Evolutionary conservation across 768 basidiomycete genomes (phyloP).

Genomic region (Cubamyces sp.): DNA sequence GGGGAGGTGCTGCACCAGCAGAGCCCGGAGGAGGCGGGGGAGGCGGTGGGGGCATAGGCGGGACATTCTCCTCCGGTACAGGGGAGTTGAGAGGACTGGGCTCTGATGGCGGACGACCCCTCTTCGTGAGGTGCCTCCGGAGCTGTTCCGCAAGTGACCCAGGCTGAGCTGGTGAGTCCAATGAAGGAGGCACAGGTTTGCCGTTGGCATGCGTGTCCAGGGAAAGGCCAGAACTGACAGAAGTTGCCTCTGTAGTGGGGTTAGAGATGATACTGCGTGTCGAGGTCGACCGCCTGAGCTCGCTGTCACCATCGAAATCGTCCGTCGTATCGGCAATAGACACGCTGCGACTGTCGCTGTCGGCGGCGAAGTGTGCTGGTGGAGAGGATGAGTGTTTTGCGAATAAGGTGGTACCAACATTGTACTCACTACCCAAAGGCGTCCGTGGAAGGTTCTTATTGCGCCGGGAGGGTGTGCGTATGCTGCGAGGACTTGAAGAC

Average conservation of each 20-base stretch:
- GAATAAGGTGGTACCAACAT: not conserved
- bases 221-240: constrained; percentile 51
- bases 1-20: constrained; percentile 32
- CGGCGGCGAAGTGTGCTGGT: constrained; percentile 26
- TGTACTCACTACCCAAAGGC: constrained; percentile 19
- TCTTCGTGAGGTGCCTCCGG: constrained; percentile 56
- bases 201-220: constrained; percentile 39
- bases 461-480: constrained; percentile 58
- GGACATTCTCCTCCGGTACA: constrained; percentile 44
- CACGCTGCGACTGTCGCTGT: constrained; percentile 19
- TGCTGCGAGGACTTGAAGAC: constrained; percentile 66
- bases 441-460: constrained; percentile 38
- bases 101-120: constrained; percentile 48
- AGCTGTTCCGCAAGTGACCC: constrained; percentile 67
- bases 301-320: constrained; percentile 59
- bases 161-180: constrained; percentile 35
- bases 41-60: constrained; percentile 26
- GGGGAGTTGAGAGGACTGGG: constrained; percentile 40
- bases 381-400: not conserved
- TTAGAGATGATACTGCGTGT: constrained; percentile 50
- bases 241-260: constrained; percentile 58
- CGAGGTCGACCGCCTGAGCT: constrained; percentile 46
- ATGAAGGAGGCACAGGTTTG: constrained; percentile 2
- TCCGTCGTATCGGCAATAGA: constrained; percentile 35
- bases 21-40: constrained; percentile 37